phyloP scores from a whole-genome alignment of 805 yeast genomes.

The Peterozyma xylosa region DNA sequence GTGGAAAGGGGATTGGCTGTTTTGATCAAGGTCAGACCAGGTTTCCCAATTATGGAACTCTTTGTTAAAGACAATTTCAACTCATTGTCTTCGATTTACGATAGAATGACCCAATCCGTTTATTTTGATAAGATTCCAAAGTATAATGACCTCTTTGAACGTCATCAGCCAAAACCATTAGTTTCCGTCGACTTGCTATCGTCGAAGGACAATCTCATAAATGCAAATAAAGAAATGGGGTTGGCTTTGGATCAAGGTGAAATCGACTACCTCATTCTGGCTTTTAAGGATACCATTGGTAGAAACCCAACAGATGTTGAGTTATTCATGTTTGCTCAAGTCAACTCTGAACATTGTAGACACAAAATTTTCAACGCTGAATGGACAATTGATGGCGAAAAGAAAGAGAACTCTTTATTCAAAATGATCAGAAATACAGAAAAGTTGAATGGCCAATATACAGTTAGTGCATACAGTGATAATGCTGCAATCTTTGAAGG shows the following conservation, averaged over 20 bases:
- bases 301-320: slow-evolving; percentile 98
- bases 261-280: slow-evolving; percentile 76
- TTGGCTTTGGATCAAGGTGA: slow-evolving; percentile 94
- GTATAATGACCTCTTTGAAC: slow-evolving; percentile 65
- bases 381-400: slow-evolving; percentile 87
- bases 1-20: slow-evolving; percentile 88
- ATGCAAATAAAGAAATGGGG: slow-evolving; percentile 80
- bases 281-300: slow-evolving; percentile 67
- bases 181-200: slow-evolving; percentile 61
- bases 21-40: slow-evolving; percentile 61
- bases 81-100: slow-evolving; percentile 67
- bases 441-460: slow-evolving; percentile 66
- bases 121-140: slow-evolving; percentile 56
- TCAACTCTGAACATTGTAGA: slow-evolving; percentile 98
- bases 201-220: slow-evolving; percentile 48
- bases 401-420: slow-evolving; percentile 71
- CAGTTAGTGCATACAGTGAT: slow-evolving; percentile 92
- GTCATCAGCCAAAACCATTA: slow-evolving; percentile 77
- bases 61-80: slow-evolving; percentile 40
- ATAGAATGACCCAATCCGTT: slow-evolving; percentile 87
- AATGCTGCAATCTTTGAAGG: slow-evolving; percentile 96
- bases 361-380: slow-evolving; percentile 98
- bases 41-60: slow-evolving; percentile 56
- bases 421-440: slow-evolving; percentile 96
- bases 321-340: slow-evolving; percentile 98